Conservation (phyloP, 164 flowering plant species). For the Sedum album region DNA sequence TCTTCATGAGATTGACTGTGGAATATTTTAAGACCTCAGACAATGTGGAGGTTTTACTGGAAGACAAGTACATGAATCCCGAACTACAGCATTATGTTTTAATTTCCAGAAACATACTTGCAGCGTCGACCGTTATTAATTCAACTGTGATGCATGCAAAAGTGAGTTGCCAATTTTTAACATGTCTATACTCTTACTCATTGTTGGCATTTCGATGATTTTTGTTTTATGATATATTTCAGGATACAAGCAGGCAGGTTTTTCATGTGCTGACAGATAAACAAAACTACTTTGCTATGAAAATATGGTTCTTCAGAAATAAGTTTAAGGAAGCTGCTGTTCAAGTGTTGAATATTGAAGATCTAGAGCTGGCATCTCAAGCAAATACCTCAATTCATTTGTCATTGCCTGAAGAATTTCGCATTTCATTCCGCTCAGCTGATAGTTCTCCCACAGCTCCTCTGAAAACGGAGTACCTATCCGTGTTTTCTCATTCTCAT, state of each 20-base stretch:
- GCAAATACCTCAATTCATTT: background rate
- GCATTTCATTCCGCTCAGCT: background rate
- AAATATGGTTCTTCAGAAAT: background rate
- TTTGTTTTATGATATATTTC: background rate
- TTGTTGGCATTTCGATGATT: background rate
- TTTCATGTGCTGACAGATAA: background rate
- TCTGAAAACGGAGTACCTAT: background rate
- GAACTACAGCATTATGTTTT: background rate
- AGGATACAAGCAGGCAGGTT: background rate
- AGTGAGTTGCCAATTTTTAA: background rate
- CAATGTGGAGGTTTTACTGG: background rate
- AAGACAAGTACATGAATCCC: background rate
- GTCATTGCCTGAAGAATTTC: background rate
- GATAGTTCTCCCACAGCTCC: background rate
- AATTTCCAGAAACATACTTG: background rate
- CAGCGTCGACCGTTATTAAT: background rate
- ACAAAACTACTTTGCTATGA: background rate
- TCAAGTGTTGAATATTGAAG: background rate
- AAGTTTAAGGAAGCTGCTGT: background rate
- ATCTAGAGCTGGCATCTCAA: background rate
- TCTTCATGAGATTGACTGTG: background rate
- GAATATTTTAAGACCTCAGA: background rate
- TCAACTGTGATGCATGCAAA: background rate
- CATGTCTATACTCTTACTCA: background rate
- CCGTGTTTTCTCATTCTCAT: background rate